A percentile compares a stretch with the other conserved stretches of the same genome.
Conservation (phyloP, 805 yeast species). For the Starmerella gropengiesseri region DNA sequence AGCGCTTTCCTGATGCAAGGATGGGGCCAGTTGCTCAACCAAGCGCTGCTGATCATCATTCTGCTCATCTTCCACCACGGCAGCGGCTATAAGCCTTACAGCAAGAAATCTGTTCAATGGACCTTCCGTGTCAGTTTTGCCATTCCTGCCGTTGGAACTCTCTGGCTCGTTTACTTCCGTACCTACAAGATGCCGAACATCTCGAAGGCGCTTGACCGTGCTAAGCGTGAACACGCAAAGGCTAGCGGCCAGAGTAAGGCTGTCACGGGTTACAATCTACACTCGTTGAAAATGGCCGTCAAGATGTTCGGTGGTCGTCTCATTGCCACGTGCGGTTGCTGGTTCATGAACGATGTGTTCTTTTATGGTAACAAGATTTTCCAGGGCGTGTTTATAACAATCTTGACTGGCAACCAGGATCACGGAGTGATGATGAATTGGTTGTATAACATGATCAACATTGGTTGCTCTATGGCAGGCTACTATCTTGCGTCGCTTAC, state of each 20-base stretch:
- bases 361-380: conserved; percentile 56
- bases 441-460: conserved; percentile 33
- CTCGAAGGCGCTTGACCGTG: conserved; percentile 25
- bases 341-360: conserved; percentile 57
- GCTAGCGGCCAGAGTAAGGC: conserved; percentile 19
- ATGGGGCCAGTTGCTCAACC: conserved; percentile 30
- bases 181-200: conserved; percentile 31
- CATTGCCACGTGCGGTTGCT: conserved; percentile 45
- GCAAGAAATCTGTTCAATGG: conserved; percentile 32
- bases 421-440: conserved; percentile 45
- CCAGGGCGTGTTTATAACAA: conserved; percentile 31
- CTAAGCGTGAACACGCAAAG: conserved; percentile 23
- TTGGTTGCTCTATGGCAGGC: conserved; percentile 71
- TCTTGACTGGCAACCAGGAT: conserved; percentile 32
- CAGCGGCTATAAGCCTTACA: conserved; percentile 24
- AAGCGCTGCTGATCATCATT: conserved; percentile 25
- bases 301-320: conserved; percentile 31
- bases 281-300: conserved; percentile 26
- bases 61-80: conserved; percentile 29
- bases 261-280: conserved; percentile 31
- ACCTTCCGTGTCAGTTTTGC: conserved; percentile 32
- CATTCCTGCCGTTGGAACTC: conserved; percentile 32
- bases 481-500: conserved; percentile 49
- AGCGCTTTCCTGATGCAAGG: conserved; percentile 31
- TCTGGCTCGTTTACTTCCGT: conserved; percentile 33